Evolutionary conservation across 495 filamentous ascomycete species (phyloP).

Genomic region (Baudoinia panamericana): DNA sequence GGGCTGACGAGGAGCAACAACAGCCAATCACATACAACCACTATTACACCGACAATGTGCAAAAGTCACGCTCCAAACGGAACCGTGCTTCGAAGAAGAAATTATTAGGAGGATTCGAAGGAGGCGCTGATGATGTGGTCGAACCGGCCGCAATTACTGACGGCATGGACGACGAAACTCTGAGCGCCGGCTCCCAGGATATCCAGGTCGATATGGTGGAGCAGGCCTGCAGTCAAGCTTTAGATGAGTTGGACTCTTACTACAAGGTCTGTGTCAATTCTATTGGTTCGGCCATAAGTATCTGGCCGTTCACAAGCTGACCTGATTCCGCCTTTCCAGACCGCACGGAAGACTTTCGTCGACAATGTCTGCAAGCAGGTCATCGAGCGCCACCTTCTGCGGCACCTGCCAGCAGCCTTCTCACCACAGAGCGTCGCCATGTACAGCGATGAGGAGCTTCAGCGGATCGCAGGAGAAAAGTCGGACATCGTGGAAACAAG

Average conservation of each 20-base stretch:
- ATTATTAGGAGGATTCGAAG: no score
- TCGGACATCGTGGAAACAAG: not conserved
- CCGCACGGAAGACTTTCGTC: slow-evolving; percentile 16
- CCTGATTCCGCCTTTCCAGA: slow-evolving; percentile 1
- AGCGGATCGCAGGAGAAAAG: slow-evolving; percentile 11
- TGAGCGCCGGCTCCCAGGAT: slow-evolving; percentile 2
- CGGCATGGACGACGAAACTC: not conserved
- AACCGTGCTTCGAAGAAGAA: no score
- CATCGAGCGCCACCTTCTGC: slow-evolving; percentile 13
- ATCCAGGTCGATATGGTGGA: slow-evolving; percentile 14
- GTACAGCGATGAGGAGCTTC: slow-evolving; percentile 4
- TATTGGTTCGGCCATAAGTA: no score
- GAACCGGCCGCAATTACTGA: not conserved
- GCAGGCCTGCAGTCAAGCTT: slow-evolving; percentile 5
- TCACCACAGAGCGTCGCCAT: slow-evolving; percentile 8
- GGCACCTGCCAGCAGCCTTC: slow-evolving; percentile 3
- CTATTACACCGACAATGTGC: slow-evolving; percentile 16
- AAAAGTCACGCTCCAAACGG: slow-evolving; percentile 6
- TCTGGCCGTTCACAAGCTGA: not conserved
- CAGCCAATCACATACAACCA: slow-evolving; percentile 23
- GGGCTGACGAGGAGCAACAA: slow-evolving; percentile 7
- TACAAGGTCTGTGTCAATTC: no score
- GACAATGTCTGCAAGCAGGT: slow-evolving; percentile 17
- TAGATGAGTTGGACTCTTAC: slow-evolving; percentile 9
- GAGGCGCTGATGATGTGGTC: not conserved